Percentiles rank a stretch among this genome's conserved stretches.
phyloP scores from a whole-genome alignment of 179 eudicot genomes.

The Patellifolia procumbens region DNA sequence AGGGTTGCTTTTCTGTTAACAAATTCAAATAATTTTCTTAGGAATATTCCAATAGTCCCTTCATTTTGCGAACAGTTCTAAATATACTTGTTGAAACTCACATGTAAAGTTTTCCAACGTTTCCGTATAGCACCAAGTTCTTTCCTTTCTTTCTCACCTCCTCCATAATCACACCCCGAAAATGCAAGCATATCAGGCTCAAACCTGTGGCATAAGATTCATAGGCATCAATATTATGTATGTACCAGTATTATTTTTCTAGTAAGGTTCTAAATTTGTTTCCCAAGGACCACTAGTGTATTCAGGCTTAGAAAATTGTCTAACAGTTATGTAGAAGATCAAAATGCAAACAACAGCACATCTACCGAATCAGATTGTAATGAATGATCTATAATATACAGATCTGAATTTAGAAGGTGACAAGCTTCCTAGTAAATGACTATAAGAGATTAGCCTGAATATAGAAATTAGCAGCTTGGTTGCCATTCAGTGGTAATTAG shows the following conservation, averaged over 20 bases:
- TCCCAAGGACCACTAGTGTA: neutral
- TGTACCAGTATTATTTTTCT: neutral
- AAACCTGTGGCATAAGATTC: constrained; percentile 48
- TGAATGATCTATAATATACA: neutral
- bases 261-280: constrained; percentile 7
- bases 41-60: neutral
- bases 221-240: neutral
- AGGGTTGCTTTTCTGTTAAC: constrained; percentile 62
- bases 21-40: constrained; percentile 9
- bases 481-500: constrained; percentile 4
- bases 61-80: neutral
- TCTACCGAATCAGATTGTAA: neutral
- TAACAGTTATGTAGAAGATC: neutral
- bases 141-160: constrained; percentile 70
- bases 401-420: neutral
- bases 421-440: constrained; percentile 4
- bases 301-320: neutral
- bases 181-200: constrained; percentile 97
- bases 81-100: constrained; percentile 35
- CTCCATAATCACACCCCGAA: constrained; percentile 91
- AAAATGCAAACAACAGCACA: neutral
- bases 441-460: neutral
- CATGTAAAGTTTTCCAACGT: constrained; percentile 88
- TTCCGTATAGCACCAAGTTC: constrained; percentile 64
- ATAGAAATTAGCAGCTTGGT: constrained; percentile 7